Conservation (phyloP, 164 flowering plant species). For the Magnolia changhungtana region DNA sequence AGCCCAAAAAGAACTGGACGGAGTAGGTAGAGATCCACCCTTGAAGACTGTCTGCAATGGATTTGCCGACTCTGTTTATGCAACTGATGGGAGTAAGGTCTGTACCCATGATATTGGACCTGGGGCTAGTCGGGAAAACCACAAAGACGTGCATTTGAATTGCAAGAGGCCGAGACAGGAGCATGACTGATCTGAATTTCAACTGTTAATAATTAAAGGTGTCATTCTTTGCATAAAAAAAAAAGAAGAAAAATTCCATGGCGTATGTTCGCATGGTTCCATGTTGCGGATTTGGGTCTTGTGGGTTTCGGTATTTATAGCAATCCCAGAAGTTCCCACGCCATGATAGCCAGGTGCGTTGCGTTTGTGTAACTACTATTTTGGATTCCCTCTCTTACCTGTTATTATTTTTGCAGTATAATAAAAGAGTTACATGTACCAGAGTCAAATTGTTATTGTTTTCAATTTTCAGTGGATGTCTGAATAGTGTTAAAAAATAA, state of each 20-base stretch:
- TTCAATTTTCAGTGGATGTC: too few species aligned
- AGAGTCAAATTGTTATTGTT: too few species aligned
- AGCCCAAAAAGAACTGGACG: neutral
- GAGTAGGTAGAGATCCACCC: neutral
- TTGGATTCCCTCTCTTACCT: neutral
- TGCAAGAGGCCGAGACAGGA: constrained; percentile 3
- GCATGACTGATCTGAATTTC: neutral
- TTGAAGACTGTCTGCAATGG: neutral
- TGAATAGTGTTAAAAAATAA: too few species aligned
- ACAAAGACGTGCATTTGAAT: neutral
- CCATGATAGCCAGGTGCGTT: neutral
- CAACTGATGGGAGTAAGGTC: neutral
- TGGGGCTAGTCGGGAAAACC: neutral
- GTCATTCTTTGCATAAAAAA: neutral
- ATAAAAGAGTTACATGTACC: neutral
- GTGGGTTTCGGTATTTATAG: constrained; percentile 11
- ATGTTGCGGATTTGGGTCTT: constrained; percentile 3
- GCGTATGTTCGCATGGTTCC: constrained; percentile 8
- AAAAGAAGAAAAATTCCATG: neutral
- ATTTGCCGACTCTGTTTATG: neutral
- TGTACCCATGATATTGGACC: neutral
- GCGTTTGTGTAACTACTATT: neutral
- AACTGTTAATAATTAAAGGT: neutral
- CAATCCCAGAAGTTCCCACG: constrained; percentile 3
- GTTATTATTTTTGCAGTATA: neutral